Evolutionary conservation across 345 rosid genomes (phyloP).

Genomic region (Anacardium occidentale): DNA sequence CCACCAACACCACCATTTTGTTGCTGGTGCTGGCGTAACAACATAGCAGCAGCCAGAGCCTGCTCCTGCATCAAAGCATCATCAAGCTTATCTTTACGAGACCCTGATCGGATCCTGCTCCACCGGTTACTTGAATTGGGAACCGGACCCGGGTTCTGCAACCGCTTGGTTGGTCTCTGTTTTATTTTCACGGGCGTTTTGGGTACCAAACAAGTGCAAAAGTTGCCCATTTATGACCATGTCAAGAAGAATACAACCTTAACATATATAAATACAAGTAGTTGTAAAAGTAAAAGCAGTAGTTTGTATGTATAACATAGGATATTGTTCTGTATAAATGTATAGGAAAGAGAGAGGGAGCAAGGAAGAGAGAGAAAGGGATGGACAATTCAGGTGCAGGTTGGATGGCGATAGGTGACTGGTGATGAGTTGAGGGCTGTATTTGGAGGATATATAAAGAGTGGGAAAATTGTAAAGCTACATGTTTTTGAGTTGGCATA

Average conservation of each 20-base stretch:
- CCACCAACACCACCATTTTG: constrained; percentile 42
- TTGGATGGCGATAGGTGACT: background rate
- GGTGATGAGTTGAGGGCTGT: no score
- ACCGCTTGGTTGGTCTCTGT: constrained; percentile 42
- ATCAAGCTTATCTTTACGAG: constrained; percentile 51
- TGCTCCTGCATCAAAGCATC: constrained; percentile 68
- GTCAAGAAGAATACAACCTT: background rate
- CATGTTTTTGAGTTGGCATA: constrained; percentile 4
- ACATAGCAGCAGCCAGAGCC: constrained; percentile 75
- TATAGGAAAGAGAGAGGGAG: constrained; percentile 3
- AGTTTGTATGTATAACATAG: background rate
- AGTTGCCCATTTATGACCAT: constrained; percentile 53
- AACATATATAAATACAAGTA: background rate
- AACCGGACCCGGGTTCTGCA: constrained; percentile 28
- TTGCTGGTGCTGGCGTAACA: constrained; percentile 62
- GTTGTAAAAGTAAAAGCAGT: background rate
- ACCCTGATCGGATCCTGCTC: constrained; percentile 63
- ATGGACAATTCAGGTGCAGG: constrained; percentile 19
- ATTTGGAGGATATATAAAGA: background rate
- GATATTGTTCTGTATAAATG: background rate
- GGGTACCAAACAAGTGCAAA: constrained; percentile 59
- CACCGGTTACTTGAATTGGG: constrained; percentile 40
- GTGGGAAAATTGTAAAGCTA: background rate
- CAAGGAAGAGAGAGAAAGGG: constrained; percentile 3
- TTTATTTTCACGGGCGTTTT: constrained; percentile 42